phyloP scores from a whole-genome alignment of 202 grass and related monocot genomes.

The Panicum virgatum region DNA sequence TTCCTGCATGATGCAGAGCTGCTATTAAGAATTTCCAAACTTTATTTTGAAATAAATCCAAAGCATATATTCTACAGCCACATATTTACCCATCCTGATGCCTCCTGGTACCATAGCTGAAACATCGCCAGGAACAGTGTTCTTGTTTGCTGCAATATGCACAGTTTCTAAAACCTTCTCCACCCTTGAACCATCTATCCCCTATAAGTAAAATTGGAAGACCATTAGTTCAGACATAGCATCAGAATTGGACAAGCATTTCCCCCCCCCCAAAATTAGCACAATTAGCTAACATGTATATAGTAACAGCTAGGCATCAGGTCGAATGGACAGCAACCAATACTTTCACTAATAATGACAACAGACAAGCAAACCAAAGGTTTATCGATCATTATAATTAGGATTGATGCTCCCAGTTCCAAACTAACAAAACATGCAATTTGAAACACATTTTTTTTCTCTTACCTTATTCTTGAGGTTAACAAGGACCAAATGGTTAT shows the following conservation, averaged over 20 bases:
- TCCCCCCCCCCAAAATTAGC: no score
- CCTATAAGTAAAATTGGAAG: slow-evolving; percentile 52
- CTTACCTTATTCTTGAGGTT: slow-evolving; percentile 97
- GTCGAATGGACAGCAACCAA: slow-evolving; percentile 8
- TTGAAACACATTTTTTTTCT: slow-evolving; percentile 6
- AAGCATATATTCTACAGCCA: not conserved
- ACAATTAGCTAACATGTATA: slow-evolving; percentile 33
- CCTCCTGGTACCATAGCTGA: slow-evolving; percentile 99
- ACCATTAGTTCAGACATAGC: slow-evolving; percentile 21
- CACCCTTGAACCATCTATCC: slow-evolving; percentile 94
- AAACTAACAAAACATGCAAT: slow-evolving; percentile 1
- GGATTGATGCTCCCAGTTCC: not conserved
- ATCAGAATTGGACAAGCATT: slow-evolving; percentile 26
- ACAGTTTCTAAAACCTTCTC: slow-evolving; percentile 92
- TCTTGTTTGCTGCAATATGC: slow-evolving; percentile 98
- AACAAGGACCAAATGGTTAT: slow-evolving; percentile 99
- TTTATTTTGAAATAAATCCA: not conserved
- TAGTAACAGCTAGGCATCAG: slow-evolving; percentile 10
- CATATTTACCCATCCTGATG: slow-evolving; percentile 93
- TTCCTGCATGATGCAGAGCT: slow-evolving; percentile 57
- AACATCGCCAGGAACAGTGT: slow-evolving; percentile 97
- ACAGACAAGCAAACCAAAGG: not conserved
- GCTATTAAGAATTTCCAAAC: slow-evolving; percentile 30
- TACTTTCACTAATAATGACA: not conserved
- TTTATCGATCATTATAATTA: not conserved